Percentiles rank a stretch among this genome's conserved stretches.
Evolutionary conservation across 2,329 filamentous ascomycete genomes (phyloP).

Genomic region (Allantophomopsis lycopodina): DNA sequence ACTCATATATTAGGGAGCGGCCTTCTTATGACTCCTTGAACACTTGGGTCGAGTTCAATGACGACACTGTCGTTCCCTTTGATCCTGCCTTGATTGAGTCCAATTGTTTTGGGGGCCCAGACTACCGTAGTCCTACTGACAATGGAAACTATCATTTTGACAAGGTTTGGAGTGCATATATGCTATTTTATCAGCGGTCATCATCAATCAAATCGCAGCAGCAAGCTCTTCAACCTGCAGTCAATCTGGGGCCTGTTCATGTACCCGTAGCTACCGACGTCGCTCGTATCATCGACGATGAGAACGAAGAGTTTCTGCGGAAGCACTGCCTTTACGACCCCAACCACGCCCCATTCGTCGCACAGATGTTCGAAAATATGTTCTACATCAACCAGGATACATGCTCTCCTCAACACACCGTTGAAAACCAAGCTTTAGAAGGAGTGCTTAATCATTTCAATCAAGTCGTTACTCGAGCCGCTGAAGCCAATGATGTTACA

Average conservation of each 20-base stretch:
- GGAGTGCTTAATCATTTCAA: slow-evolving; percentile 55
- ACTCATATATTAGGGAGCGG: slow-evolving; percentile 83
- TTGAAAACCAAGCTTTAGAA: slow-evolving; percentile 36
- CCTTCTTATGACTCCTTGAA: slow-evolving; percentile 32
- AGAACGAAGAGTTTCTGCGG: slow-evolving; percentile 62
- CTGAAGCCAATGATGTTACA: slow-evolving; percentile 51
- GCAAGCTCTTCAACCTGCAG: slow-evolving; percentile 25
- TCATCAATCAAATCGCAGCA: slow-evolving; percentile 45
- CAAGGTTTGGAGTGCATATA: slow-evolving; percentile 83
- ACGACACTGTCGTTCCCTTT: slow-evolving; percentile 67
- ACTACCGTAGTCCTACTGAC: slow-evolving; percentile 32
- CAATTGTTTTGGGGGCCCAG: slow-evolving; percentile 67
- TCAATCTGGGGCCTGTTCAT: slow-evolving; percentile 25
- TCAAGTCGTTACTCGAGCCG: slow-evolving; percentile 59
- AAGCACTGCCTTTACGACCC: slow-evolving; percentile 71
- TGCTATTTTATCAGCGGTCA: slow-evolving; percentile 89
- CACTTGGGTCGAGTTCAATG: slow-evolving; percentile 87
- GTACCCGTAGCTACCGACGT: slow-evolving; percentile 30
- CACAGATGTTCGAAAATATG: slow-evolving; percentile 43
- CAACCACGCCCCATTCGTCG: slow-evolving; percentile 53
- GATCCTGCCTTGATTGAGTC: slow-evolving; percentile 60
- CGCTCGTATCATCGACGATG: slow-evolving; percentile 46
- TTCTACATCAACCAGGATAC: slow-evolving; percentile 30
- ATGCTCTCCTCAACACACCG: slow-evolving; percentile 32
- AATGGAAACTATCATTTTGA: slow-evolving; percentile 34